Conservation (phyloP, 202 grass and related monocot genomes). For the Zizania palustris region DNA sequence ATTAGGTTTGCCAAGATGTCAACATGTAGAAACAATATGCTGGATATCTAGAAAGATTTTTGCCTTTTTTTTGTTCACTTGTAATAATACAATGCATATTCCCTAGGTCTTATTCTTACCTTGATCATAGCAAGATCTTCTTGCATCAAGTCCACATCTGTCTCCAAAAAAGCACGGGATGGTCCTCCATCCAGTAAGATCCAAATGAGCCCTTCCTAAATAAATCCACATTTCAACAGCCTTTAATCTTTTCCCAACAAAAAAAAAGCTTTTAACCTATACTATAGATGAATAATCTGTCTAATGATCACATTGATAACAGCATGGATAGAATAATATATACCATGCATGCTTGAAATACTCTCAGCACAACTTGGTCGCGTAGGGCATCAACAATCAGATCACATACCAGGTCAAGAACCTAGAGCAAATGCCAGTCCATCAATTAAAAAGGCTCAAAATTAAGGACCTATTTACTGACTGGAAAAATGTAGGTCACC, state of each 20-base stretch:
- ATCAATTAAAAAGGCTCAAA: conserved; percentile 39
- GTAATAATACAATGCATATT: conserved; percentile 32
- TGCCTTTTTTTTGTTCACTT: conserved; percentile 37
- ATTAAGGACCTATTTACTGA: conserved; percentile 19
- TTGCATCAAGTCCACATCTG: conserved; percentile 74
- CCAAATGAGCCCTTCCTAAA: conserved; percentile 83
- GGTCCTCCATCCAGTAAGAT: conserved; percentile 91
- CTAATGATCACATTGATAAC: conserved; percentile 21
- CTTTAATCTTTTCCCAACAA: conserved; percentile 12
- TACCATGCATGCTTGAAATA: conserved; percentile 92
- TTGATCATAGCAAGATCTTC: conserved; percentile 79
- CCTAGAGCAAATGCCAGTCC: conserved; percentile 50
- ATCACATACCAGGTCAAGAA: conserved; percentile 86
- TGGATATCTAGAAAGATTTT: neutral
- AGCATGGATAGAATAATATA: conserved; percentile 23
- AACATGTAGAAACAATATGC: conserved; percentile 35
- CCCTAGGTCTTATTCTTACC: conserved; percentile 53
- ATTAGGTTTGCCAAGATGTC: conserved; percentile 13
- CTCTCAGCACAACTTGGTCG: conserved; percentile 80
- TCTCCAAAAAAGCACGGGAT: conserved; percentile 74
- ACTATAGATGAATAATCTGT: conserved; percentile 36
- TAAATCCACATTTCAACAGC: conserved; percentile 33
- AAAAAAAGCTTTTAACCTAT: conserved; percentile 24
- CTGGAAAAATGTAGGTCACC: conserved; percentile 30
- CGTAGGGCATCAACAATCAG: conserved; percentile 76